Conservation (phyloP, 2,329 filamentous ascomycete genomes). For the Claviceps lovelessii region DNA sequence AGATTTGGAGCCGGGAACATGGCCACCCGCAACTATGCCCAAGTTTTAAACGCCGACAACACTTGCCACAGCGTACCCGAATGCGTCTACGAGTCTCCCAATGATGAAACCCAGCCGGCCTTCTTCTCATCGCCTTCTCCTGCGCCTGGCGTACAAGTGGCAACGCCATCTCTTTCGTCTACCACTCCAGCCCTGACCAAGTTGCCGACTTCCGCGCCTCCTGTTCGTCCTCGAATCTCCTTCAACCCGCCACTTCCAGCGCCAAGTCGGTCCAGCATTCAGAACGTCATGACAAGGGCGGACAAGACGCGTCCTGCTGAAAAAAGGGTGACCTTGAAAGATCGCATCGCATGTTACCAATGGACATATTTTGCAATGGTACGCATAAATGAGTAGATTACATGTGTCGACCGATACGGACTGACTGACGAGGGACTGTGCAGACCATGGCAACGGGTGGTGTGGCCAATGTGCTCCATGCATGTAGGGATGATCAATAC, state of each 20-base stretch:
- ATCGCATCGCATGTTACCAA: conserved; percentile 37
- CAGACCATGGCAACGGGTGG: conserved; percentile 37
- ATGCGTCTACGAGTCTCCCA: conserved; percentile 25
- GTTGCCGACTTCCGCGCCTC: neutral
- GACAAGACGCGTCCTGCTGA: conserved; percentile 11
- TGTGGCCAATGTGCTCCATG: conserved; percentile 39
- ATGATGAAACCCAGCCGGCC: conserved; percentile 17
- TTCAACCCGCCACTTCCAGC: neutral
- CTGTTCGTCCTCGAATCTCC: neutral
- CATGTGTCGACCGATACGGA: neutral
- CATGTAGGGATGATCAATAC: conserved; percentile 5
- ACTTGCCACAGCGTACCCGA: conserved; percentile 1
- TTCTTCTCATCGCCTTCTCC: conserved; percentile 14
- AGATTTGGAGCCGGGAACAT: conserved; percentile 26
- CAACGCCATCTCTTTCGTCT: neutral
- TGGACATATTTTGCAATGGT: conserved; percentile 66
- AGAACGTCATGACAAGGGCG: conserved; percentile 20
- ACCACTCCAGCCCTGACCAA: neutral
- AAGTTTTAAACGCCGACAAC: conserved; percentile 13
- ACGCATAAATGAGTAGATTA: neutral
- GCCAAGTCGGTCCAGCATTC: conserved; percentile 13
- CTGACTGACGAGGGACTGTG: neutral
- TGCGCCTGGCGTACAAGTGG: neutral
- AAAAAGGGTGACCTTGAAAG: conserved; percentile 29
- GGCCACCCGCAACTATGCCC: conserved; percentile 18